These are phyloP conservation scores for Irpex sp. DNA, from an alignment of 1,284 basidiomycete genomes.

Conservation along the genomic window DNA sequence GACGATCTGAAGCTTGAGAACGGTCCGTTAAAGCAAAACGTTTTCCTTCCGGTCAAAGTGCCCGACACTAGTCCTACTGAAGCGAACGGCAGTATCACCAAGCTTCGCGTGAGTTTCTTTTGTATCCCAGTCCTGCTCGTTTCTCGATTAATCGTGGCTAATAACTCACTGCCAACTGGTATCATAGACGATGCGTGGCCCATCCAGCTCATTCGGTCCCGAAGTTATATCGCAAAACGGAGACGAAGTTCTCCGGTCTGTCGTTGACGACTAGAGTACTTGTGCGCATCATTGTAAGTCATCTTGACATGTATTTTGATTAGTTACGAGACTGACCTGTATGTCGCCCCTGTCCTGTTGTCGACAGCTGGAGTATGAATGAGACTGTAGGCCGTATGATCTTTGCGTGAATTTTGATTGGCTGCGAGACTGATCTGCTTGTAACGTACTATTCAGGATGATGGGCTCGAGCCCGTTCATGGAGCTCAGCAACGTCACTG, in stretches of 20 bases:
- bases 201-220: constrained; percentile 80
- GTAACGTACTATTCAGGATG: constrained; percentile 47
- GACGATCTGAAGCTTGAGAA: constrained; percentile 95
- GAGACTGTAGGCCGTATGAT: constrained; percentile 64
- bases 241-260: constrained; percentile 56
- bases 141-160: no score
- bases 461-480: constrained; percentile 70
- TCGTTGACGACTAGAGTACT: constrained; percentile 94
- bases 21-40: constrained; percentile 64
- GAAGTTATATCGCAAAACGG: constrained; percentile 79
- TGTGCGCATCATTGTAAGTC: constrained; percentile 92
- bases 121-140: background rate
- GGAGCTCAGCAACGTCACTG: constrained; percentile 55
- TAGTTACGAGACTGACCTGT: no score
- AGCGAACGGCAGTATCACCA: constrained; percentile 71
- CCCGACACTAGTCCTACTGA: constrained; percentile 95
- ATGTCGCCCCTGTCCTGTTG: no score
- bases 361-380: constrained; percentile 77
- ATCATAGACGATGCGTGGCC: constrained; percentile 81
- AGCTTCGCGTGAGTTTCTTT: constrained; percentile 52
- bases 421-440: background rate
- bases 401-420: constrained; percentile 2
- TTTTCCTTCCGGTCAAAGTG: constrained; percentile 71
- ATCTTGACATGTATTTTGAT: constrained; percentile 22
- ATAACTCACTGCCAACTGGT: constrained; percentile 46